Evolutionary conservation across 2,329 filamentous ascomycete genomes (phyloP).

Genomic region (Zelopaecilomyces penicillatus): DNA sequence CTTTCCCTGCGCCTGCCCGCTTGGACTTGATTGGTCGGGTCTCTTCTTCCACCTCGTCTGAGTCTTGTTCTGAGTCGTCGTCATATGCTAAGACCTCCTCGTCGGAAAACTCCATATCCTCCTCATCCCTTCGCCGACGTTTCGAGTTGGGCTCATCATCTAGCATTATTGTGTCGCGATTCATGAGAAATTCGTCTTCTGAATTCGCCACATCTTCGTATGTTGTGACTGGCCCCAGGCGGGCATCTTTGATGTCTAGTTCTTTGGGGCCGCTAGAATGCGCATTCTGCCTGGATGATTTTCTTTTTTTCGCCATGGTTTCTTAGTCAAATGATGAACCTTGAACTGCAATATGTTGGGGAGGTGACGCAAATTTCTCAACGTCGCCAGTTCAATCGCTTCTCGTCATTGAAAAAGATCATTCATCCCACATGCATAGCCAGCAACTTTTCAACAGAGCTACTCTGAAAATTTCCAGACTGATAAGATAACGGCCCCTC

Average conservation of each 20-base stretch:
- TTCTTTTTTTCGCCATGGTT: slow-evolving; percentile 60
- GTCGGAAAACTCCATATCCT: slow-evolving; percentile 56
- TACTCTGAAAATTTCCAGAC: slow-evolving; percentile 12
- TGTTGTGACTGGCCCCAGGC: slow-evolving; percentile 51
- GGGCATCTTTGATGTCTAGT: slow-evolving; percentile 48
- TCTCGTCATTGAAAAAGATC: background rate
- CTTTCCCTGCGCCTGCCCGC: slow-evolving; percentile 24
- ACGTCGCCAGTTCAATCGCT: background rate
- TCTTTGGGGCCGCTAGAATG: slow-evolving; percentile 45
- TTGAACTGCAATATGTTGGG: background rate
- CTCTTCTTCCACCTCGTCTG: slow-evolving; percentile 39
- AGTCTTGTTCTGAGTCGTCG: slow-evolving; percentile 33
- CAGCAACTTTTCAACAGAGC: slow-evolving; percentile 3
- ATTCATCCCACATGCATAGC: background rate
- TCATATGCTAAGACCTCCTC: slow-evolving; percentile 50
- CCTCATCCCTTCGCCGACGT: slow-evolving; percentile 63
- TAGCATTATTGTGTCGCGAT: slow-evolving; percentile 77
- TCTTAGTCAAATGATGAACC: background rate
- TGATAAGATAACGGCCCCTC: slow-evolving; percentile 14
- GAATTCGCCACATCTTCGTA: slow-evolving; percentile 87
- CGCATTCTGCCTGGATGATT: slow-evolving; percentile 46
- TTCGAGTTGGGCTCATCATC: slow-evolving; percentile 76
- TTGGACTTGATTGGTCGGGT: slow-evolving; percentile 6
- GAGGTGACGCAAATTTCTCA: background rate
- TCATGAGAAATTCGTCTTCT: slow-evolving; percentile 86